Percentiles rank a stretch among this genome's conserved stretches.
phyloP scores from a whole-genome alignment of 345 rosid genomes.

The Salix exigua region DNA sequence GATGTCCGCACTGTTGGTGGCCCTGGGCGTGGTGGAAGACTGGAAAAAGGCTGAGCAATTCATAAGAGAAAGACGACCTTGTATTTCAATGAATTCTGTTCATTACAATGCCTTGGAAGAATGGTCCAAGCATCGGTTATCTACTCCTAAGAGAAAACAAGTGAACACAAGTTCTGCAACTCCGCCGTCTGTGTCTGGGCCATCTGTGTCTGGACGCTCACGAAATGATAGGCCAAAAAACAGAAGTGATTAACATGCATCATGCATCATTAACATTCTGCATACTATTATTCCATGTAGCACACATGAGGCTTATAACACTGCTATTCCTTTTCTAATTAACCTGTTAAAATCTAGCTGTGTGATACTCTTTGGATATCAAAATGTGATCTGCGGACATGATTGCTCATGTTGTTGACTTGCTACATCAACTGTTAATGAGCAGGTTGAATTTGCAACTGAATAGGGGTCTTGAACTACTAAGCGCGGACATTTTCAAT shows the following conservation, averaged over 20 bases:
- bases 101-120: slow-evolving; percentile 53
- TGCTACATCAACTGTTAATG: neutral
- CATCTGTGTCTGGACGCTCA: neutral
- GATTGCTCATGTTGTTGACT: too few relatives aligned
- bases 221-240: neutral
- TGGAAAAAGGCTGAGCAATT: slow-evolving; percentile 62
- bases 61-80: slow-evolving; percentile 48
- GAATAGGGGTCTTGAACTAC: neutral
- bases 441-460: neutral
- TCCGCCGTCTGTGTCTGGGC: neutral
- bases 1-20: slow-evolving; percentile 59
- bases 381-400: neutral
- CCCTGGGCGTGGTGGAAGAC: slow-evolving; percentile 50
- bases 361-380: neutral
- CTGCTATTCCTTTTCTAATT: neutral
- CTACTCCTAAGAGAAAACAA: slow-evolving; percentile 25
- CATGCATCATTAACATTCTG: neutral
- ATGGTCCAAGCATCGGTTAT: slow-evolving; percentile 51
- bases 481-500: neutral
- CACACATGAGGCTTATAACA: neutral
- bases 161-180: slow-evolving; percentile 1
- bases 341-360: neutral
- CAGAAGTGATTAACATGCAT: neutral
- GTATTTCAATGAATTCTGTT: slow-evolving; percentile 46
- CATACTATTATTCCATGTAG: neutral